Evolutionary conservation across 306 rosid species (phyloP), one percentile per base, ranked within the genome.

Genomic region (Quercus variabilis): DNA sequence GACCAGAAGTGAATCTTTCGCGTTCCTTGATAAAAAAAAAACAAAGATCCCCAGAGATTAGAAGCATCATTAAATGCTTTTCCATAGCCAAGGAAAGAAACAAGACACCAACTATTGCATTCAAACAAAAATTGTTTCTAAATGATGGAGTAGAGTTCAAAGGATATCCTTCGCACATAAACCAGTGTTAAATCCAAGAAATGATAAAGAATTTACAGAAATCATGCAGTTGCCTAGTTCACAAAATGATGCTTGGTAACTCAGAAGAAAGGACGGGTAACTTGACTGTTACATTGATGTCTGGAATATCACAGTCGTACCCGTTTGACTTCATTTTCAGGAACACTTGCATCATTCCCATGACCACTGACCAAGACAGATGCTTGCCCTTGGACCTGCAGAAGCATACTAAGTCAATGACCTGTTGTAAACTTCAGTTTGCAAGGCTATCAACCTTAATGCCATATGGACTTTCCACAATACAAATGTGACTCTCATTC

Each of bases 311-410:
- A 92, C 67, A 87, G 10, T 19, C 91, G 85, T 74, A 84, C 5
- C 79, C 99, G 79, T 81, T 92, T 91, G 72, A 70, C 86, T 30
- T 91, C 92, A 62, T 72, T 75, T 80, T 86, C 92, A 2, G 99
- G 99, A 68, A 94, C 99, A 69, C 86, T 94, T 21, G 83, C 85
- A 77, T 94, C 97, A 21, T 79, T 86, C 74, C 89, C 90, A 63
- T 91, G 87, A 20, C 89, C 88, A 76, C 17, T 73, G 67, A 77
- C 81, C 33, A 90, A 71, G 77, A 74, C 62, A 64, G 89, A 71
- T 73, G 85, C 57, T 74, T 85, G 91, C 79, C 85, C 90, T 18
- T 80, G 87, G 25, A 79, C 92, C 99, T 95, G 91, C 76, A 84
- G 74, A 86, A 88, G 76, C 80, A 84, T 1, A 70, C 60, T 38